A percentile compares a stretch with the other conserved stretches of the same genome.
Conservation (phyloP, 2,329 filamentous ascomycete genomes). For the Ceratocystiopsis brevicomis region DNA sequence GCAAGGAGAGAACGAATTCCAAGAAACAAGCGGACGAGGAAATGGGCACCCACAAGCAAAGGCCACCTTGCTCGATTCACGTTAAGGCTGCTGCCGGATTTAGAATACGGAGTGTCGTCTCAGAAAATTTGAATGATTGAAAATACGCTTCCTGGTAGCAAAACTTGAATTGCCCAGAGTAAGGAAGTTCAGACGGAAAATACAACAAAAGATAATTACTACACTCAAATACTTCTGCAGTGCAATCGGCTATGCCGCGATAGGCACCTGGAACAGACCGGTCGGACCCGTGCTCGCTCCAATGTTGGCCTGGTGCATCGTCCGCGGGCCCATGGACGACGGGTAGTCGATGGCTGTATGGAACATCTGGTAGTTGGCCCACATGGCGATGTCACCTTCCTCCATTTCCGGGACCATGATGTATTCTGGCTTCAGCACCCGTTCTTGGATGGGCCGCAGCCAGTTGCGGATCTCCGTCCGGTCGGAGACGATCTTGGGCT, state of each 20-base stretch:
- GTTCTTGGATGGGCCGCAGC: slow-evolving; percentile 19
- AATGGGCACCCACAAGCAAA: too few relatives aligned
- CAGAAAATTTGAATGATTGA: too few relatives aligned
- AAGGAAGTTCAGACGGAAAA: too few relatives aligned
- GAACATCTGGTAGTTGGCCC: slow-evolving; percentile 24
- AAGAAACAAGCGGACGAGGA: too few relatives aligned
- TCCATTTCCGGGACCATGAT: slow-evolving; percentile 20
- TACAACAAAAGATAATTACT: too few relatives aligned
- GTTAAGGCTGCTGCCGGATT: too few relatives aligned
- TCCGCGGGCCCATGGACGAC: slow-evolving; percentile 18
- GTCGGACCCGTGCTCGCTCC: slow-evolving; percentile 6
- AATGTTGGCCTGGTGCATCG: slow-evolving; percentile 27
- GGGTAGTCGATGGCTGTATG: slow-evolving; percentile 26
- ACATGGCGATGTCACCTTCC: slow-evolving; percentile 25
- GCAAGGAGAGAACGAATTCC: too few relatives aligned
- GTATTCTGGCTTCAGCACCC: slow-evolving; percentile 23
- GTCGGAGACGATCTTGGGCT: slow-evolving; percentile 19
- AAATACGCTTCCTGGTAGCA: too few relatives aligned
- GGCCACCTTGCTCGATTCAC: too few relatives aligned
- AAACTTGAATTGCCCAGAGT: too few relatives aligned
- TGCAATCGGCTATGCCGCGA: neutral
- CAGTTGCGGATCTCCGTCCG: slow-evolving; percentile 18
- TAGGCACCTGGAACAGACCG: slow-evolving; percentile 1
- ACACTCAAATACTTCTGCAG: too few relatives aligned
- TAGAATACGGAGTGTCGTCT: too few relatives aligned